Conservation (phyloP, 768 basidiomycete genomes). For the Boletus rubroflammeus region DNA sequence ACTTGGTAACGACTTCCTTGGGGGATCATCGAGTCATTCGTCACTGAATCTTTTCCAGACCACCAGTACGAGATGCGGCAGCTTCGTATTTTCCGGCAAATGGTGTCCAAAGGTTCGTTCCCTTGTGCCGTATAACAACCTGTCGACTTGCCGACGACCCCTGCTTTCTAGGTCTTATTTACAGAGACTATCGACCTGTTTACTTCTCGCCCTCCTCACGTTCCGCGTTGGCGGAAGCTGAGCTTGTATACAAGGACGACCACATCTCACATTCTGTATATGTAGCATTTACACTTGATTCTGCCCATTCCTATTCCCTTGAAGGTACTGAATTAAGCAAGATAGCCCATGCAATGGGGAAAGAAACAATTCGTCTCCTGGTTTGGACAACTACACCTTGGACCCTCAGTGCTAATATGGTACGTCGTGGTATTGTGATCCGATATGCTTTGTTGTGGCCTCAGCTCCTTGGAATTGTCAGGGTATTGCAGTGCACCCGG, state of each 20-base stretch:
- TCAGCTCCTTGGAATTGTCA: slow-evolving; percentile 27
- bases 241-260: slow-evolving; percentile 85
- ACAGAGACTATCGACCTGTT: slow-evolving; percentile 83
- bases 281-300: slow-evolving; percentile 69
- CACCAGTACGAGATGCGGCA: slow-evolving; percentile 87
- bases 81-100: slow-evolving; percentile 75
- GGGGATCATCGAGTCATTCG: neutral
- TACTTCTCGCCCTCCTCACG: slow-evolving; percentile 94
- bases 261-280: slow-evolving; percentile 88
- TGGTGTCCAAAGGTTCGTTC: slow-evolving; percentile 74
- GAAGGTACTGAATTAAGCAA: slow-evolving; percentile 11
- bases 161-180: slow-evolving; percentile 61
- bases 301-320: slow-evolving; percentile 8
- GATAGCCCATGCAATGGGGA: slow-evolving; percentile 32
- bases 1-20: slow-evolving; percentile 50
- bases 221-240: slow-evolving; percentile 93
- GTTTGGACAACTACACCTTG: slow-evolving; percentile 99
- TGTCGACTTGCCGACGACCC: neutral
- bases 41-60: slow-evolving; percentile 44
- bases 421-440: slow-evolving; percentile 31
- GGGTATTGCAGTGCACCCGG: slow-evolving; percentile 86
- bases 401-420: slow-evolving; percentile 96
- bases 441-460: neutral
- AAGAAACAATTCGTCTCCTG: slow-evolving; percentile 48
- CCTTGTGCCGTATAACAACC: neutral